Percentiles rank a stretch among this genome's conserved stretches.
phyloP scores from a whole-genome alignment of 768 basidiomycete genomes.

The Tulasnella calospora region DNA sequence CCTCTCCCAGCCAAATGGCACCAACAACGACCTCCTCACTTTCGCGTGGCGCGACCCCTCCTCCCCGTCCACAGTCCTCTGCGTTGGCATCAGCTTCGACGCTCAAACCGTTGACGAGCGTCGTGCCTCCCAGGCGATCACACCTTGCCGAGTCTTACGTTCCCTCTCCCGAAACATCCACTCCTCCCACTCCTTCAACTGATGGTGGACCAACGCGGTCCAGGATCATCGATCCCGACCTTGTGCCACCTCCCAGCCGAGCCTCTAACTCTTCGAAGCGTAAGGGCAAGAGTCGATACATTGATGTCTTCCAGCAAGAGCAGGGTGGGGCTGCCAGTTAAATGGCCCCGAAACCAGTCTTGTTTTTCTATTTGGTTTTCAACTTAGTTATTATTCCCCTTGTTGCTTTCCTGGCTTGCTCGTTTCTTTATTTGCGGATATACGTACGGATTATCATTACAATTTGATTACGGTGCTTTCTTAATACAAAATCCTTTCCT shows the following conservation, averaged over 20 bases:
- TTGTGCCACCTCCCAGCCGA: slow-evolving; percentile 10
- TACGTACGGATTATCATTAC: neutral
- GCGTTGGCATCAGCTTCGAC: neutral
- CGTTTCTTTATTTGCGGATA: neutral
- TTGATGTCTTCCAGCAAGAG: slow-evolving; percentile 23
- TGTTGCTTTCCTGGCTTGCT: neutral
- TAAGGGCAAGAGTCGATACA: slow-evolving; percentile 24
- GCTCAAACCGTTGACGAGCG: neutral
- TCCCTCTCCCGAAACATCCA: neutral
- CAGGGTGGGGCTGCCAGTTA: slow-evolving; percentile 6
- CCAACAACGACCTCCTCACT: neutral
- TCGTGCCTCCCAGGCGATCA: slow-evolving; percentile 13
- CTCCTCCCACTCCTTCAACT: neutral
- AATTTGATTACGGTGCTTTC: neutral
- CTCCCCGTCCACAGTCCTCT: slow-evolving; percentile 19
- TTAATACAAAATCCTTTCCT: neutral
- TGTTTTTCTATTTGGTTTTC: neutral
- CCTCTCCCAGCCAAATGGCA: slow-evolving; percentile 57
- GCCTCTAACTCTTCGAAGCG: slow-evolving; percentile 10
- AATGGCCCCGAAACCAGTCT: neutral
- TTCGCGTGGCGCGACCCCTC: slow-evolving; percentile 21
- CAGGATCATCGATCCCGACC: slow-evolving; percentile 18
- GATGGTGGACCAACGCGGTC: slow-evolving; percentile 4
- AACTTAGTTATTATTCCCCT: neutral
- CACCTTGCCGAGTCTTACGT: slow-evolving; percentile 22